These are phyloP conservation scores for Cucumis hystrix DNA, from an alignment of 306 rosid species.

Conservation along the genomic window DNA sequence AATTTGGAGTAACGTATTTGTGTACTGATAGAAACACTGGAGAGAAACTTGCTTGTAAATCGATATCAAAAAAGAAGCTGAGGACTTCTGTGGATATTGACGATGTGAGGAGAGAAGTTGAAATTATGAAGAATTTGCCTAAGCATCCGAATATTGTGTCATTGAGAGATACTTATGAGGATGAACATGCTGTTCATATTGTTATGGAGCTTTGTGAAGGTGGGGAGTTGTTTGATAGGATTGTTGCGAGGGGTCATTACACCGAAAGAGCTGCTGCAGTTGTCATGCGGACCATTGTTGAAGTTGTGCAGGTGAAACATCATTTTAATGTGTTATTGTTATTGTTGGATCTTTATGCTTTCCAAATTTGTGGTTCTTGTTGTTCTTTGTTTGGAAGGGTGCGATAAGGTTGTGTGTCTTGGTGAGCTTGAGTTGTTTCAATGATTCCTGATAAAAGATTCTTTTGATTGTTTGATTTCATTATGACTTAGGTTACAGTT, in stretches of 20 bases:
- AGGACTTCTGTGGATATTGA: conserved; percentile 20
- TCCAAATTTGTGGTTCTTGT: background rate
- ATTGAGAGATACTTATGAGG: conserved; percentile 20
- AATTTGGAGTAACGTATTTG: conserved; percentile 15
- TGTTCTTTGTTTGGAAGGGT: background rate
- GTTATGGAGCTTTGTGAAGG: conserved; percentile 27
- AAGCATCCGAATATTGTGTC: conserved; percentile 21
- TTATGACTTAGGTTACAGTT: background rate
- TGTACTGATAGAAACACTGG: conserved; percentile 12
- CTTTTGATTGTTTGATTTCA: background rate
- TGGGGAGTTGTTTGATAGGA: conserved; percentile 24
- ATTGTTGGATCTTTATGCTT: background rate
- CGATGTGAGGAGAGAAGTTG: conserved; percentile 23
- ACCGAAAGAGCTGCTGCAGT: conserved; percentile 26
- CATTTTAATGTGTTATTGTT: background rate
- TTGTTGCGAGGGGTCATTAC: conserved; percentile 25
- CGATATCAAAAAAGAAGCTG: conserved; percentile 24
- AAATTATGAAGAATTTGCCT: conserved; percentile 25
- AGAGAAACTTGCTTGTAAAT: conserved; percentile 21
- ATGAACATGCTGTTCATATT: conserved; percentile 21
- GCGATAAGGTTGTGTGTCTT: background rate
- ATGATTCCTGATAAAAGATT: background rate
- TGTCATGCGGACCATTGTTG: conserved; percentile 22
- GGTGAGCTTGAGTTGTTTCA: background rate
- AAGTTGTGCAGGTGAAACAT: conserved; percentile 18